Evolutionary conservation across 2,329 filamentous ascomycete species (phyloP).

Genomic region (Tricladium varicosporioides): DNA sequence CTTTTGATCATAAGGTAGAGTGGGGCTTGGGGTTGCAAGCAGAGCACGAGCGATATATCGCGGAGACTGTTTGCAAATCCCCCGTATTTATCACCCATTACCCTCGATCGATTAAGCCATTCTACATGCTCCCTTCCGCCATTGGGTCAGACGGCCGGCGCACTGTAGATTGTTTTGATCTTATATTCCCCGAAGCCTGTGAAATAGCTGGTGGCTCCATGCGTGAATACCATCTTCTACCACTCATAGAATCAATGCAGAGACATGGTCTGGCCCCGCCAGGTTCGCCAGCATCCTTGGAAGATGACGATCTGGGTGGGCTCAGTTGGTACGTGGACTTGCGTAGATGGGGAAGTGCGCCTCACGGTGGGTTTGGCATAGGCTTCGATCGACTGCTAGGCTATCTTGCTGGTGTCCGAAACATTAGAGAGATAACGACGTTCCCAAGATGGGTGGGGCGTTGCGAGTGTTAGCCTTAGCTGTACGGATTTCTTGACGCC

Average conservation of each 20-base stretch:
- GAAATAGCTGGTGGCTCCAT: slow-evolving; percentile 70
- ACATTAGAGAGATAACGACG: slow-evolving; percentile 65
- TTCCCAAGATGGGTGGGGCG: slow-evolving; percentile 58
- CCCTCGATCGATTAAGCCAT: slow-evolving; percentile 84
- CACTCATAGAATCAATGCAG: slow-evolving; percentile 59
- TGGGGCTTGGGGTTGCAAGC: slow-evolving; percentile 79
- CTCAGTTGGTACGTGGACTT: slow-evolving; percentile 71
- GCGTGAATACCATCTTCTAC: slow-evolving; percentile 62
- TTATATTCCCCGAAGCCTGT: slow-evolving; percentile 66
- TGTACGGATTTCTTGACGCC: background rate
- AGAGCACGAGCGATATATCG: slow-evolving; percentile 90
- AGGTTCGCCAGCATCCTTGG: slow-evolving; percentile 14
- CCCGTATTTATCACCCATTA: slow-evolving; percentile 95
- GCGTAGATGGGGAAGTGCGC: slow-evolving; percentile 66
- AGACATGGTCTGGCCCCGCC: slow-evolving; percentile 48
- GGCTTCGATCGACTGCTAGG: slow-evolving; percentile 69
- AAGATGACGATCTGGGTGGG: slow-evolving; percentile 40
- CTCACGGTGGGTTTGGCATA: slow-evolving; percentile 70
- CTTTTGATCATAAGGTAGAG: slow-evolving; percentile 65
- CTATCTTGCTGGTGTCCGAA: slow-evolving; percentile 63
- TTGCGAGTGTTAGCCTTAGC: slow-evolving; percentile 35
- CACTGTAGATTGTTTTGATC: slow-evolving; percentile 70
- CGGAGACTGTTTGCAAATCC: slow-evolving; percentile 55
- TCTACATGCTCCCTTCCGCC: slow-evolving; percentile 72
- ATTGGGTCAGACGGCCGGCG: slow-evolving; percentile 9